These are phyloP conservation scores for Vitis riparia DNA, from an alignment of 164 flowering plant genomes.

Conservation along the genomic window DNA sequence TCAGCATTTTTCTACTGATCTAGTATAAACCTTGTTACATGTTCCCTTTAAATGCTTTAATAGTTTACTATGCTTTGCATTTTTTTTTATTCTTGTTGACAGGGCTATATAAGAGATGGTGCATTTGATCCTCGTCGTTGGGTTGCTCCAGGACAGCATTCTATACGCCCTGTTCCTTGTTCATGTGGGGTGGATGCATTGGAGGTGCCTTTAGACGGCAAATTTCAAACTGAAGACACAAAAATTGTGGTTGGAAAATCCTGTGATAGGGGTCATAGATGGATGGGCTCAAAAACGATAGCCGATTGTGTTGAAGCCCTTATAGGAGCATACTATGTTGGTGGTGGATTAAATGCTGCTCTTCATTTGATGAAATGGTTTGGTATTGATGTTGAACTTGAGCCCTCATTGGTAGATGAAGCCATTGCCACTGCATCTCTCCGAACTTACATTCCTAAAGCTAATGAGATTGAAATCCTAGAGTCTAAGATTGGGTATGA, in stretches of 20 bases:
- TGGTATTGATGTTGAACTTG: constrained; percentile 57
- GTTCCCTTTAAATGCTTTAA: background rate
- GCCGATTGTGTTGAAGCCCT: constrained; percentile 94
- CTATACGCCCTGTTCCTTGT: constrained; percentile 62
- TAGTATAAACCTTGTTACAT: no score
- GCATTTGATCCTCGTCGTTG: constrained; percentile 94
- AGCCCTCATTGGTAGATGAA: constrained; percentile 42
- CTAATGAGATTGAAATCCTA: constrained; percentile 39
- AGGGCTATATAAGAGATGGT: constrained; percentile 79
- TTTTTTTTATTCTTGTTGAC: constrained; percentile 8
- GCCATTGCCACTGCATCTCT: constrained; percentile 56
- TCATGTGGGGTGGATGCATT: constrained; percentile 58
- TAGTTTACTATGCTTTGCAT: background rate
- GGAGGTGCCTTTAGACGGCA: constrained; percentile 70
- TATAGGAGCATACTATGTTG: constrained; percentile 83
- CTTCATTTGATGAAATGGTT: constrained; percentile 78
- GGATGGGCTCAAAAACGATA: constrained; percentile 88
- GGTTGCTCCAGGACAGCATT: constrained; percentile 89
- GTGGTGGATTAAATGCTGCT: constrained; percentile 74
- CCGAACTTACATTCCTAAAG: constrained; percentile 38
- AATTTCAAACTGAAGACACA: constrained; percentile 44
- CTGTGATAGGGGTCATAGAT: constrained; percentile 89
- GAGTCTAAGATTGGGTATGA: constrained; percentile 67
- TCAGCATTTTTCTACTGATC: no score
- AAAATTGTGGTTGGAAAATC: constrained; percentile 54